phyloP scores from a whole-genome alignment of 345 rosid species.

The Corchorus capsularis region DNA sequence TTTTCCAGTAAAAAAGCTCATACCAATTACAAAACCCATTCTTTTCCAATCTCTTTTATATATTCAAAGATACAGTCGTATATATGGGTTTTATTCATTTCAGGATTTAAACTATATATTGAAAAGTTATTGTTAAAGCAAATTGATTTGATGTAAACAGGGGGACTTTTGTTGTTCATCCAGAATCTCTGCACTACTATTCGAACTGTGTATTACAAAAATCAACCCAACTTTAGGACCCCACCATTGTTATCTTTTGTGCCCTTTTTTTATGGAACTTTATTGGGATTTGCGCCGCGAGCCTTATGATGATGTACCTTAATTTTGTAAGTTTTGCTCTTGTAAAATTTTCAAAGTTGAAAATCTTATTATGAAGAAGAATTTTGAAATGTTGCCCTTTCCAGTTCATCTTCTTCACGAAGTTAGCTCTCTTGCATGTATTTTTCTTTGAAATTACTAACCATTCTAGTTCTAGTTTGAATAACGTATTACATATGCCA shows the following conservation, averaged over 20 bases:
- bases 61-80: too few relatives aligned
- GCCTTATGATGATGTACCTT: not conserved
- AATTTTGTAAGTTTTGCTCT: not conserved
- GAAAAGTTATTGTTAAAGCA: too few relatives aligned
- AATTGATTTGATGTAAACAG: too few relatives aligned
- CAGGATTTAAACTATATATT: too few relatives aligned
- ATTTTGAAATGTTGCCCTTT: not conserved
- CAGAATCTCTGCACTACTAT: not conserved
- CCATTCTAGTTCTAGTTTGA: too few relatives aligned
- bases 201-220: not conserved
- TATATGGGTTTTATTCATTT: too few relatives aligned
- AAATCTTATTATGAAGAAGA: not conserved
- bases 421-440: not conserved
- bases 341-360: not conserved
- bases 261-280: not conserved
- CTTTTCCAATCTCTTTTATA: too few relatives aligned
- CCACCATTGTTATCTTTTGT: not conserved
- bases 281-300: slow-evolving; percentile 30
- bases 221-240: not conserved
- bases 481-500: too few relatives aligned
- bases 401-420: too few relatives aligned
- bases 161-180: not conserved
- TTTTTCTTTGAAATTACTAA: too few relatives aligned
- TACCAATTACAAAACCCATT: too few relatives aligned
- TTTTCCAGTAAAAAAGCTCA: too few relatives aligned